Percentiles rank a stretch among this genome's conserved stretches.
These are phyloP conservation scores for Lizonia empirigonia DNA, from an alignment of 2,329 filamentous ascomycete genomes.

Conservation along the genomic window DNA sequence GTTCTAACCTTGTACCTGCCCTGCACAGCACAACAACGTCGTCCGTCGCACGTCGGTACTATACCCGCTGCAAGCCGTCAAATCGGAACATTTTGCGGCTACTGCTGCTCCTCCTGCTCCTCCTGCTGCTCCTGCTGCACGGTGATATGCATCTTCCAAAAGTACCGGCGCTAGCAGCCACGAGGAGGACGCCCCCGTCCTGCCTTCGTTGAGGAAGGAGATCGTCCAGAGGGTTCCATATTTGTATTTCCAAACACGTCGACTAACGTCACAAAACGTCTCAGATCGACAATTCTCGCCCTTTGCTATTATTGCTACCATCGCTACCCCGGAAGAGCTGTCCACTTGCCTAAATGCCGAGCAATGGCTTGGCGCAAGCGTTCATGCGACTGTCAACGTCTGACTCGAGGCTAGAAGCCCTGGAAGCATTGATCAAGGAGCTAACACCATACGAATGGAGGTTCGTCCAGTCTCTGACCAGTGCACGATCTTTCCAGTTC, in stretches of 20 bases:
- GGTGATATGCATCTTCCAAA: conserved; percentile 8
- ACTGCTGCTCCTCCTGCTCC: no score
- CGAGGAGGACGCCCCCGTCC: conserved; percentile 6
- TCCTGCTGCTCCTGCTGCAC: no score
- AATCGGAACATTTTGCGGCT: conserved; percentile 6
- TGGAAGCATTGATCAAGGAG: conserved; percentile 31
- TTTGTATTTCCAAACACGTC: not conserved
- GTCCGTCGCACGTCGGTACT: no score
- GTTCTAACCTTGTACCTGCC: not conserved
- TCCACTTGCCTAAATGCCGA: conserved; percentile 5
- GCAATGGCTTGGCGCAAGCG: conserved; percentile 1
- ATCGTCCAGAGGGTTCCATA: conserved; percentile 10
- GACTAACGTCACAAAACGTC: conserved; percentile 1
- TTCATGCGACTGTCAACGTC: conserved; percentile 26
- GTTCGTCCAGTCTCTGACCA: conserved; percentile 23
- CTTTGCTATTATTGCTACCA: not conserved
- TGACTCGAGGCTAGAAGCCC: conserved; percentile 26
- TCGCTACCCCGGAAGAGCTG: not conserved
- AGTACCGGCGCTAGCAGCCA: conserved; percentile 17
- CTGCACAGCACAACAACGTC: not conserved
- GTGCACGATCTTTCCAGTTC: conserved; percentile 31
- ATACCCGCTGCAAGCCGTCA: not conserved
- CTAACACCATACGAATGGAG: conserved; percentile 43
- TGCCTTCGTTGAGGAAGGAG: conserved; percentile 5
- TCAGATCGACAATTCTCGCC: conserved; percentile 4